Base-by-base conservation (phyloP, 148 eudicot genomes). In the Spergularia marina region DNA sequence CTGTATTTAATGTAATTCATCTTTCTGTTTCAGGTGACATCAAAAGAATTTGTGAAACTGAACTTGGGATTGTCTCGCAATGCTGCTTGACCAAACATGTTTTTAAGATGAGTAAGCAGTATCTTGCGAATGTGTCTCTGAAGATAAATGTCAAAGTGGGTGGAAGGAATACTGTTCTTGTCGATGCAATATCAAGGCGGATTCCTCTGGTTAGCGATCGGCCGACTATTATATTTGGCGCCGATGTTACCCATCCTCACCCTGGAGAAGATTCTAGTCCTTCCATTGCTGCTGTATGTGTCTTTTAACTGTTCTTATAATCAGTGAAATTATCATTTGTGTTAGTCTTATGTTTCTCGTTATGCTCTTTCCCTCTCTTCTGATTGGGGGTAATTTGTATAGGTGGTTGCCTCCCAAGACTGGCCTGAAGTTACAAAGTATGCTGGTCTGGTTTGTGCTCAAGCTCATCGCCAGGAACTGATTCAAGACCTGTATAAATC, bases 181-280 rank as follows among this genome's bases (percentile, higher is more conserved):
- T 83, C 53, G 90, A 89, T 82, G 93, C 93, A 4, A 30, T 89
- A 51, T 82, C 89, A 14, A 85, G 90, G 77, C 82, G 89, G 72
- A 88, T 90, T 40, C 94, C 90, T 68, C 71, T 86, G 14, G 91
- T 90, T 25, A 88, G 90, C 39, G 94, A 88, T 15, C 57, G 72
- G 12, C 91, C 91, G n/a, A 90, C 94, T 10, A 90, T 90, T 14
- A 85, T 90, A 54, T 90, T 90, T 82, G 94, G 94, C 12, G 94
- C 94, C 75, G 94, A 90, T 86, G 94, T 90, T 44, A 90, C 94
- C 1, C 94, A 90, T 80, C 94, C 94, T 71, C 91, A 88, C 70
- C 91, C 94, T 40, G 94, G 94, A 53, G 94, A 90, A 82, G 94
- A 90, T 80, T 88, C 94, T 14, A 88, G 91, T 72, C 94, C 94